Conservation (phyloP, 2,329 filamentous ascomycete genomes). For the Metarhizium album region DNA sequence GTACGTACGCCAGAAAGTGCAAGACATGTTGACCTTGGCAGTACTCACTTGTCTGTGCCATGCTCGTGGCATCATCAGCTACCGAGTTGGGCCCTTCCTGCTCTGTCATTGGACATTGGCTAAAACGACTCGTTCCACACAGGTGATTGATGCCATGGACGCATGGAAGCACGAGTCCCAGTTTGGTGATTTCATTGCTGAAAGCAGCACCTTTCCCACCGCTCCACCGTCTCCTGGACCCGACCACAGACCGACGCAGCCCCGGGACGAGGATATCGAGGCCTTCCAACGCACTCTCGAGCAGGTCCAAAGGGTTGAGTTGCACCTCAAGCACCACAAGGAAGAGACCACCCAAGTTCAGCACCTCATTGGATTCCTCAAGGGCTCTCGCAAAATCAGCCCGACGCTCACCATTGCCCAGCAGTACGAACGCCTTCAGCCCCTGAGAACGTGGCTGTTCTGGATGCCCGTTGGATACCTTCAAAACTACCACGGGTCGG, state of each 20-base stretch:
- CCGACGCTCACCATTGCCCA: constrained; percentile 63
- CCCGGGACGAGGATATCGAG: constrained; percentile 59
- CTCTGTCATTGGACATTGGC: constrained; percentile 2
- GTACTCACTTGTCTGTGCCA: neutral
- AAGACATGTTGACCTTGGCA: neutral
- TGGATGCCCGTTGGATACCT: constrained; percentile 85
- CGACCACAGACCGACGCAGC: constrained; percentile 50
- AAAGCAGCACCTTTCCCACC: constrained; percentile 63
- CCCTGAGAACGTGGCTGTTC: constrained; percentile 85
- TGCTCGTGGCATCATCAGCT: neutral
- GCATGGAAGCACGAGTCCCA: constrained; percentile 83
- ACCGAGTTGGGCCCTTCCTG: neutral
- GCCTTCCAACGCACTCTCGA: constrained; percentile 56
- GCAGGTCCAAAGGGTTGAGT: constrained; percentile 57
- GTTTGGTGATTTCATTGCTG: constrained; percentile 70
- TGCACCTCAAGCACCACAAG: constrained; percentile 55
- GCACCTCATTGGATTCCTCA: constrained; percentile 62
- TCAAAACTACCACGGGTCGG: constrained; percentile 63
- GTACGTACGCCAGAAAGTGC: constrained; percentile 42
- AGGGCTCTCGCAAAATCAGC: constrained; percentile 60
- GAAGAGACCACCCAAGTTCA: constrained; percentile 59
- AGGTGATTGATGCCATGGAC: constrained; percentile 88
- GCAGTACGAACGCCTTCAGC: constrained; percentile 82
- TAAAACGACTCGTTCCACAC: constrained; percentile 7
- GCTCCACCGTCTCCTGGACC: constrained; percentile 52